Evolutionary conservation across 352 stramenopile genomes (phyloP), one percentile per base, ranked within the genome.

Genomic region (Thraustochytrium striatum): DNA sequence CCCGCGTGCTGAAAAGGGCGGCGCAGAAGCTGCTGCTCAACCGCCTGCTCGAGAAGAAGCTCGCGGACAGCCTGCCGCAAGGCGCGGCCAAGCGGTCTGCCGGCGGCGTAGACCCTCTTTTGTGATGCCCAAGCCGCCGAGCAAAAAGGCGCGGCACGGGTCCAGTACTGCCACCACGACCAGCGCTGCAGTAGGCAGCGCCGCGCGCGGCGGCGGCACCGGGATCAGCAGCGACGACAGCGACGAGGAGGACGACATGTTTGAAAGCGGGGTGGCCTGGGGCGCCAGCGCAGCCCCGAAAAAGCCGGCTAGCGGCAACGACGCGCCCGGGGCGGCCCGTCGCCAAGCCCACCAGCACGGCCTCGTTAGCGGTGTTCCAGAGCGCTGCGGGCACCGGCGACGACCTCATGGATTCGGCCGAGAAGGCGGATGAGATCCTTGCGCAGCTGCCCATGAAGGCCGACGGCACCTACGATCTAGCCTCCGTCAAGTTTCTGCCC

Each of bases 11-110:
- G 32, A 92, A 91, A 52, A 89, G 96, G 41, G 95, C 94, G 0
- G 95, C 95, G 7, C 94, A 98, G 79, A 90, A 91, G 38, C 91
- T 99, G 44, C 84, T 99, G 79, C 87, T 99, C 11, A 97, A 97
- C 62, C 85, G 93, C 38, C 75, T 93, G 13, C 90, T 88, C 43
- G 69, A 92, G 41, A 84, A 87, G 19, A n/a, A 78, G 59, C 32
- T 80, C 28, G 19, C 59, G 13, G 13, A 70, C 5, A 9, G 13
- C 5, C 59, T 19, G 16, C 33, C 36, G n/a, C 8, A 30, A 30
- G 11, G 53, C 33, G 33, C 59, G 9, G 5, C 11, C 0, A 9
- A 52, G 59, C 9, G 35, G 41, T n/a, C 28, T 5, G 21, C 33
- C 21, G 21, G 35, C 21, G 59, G 59, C 36, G 38, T 55, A 2